A percentile compares a stretch with the other conserved stretches of the same genome.
phyloP scores from a whole-genome alignment of 2,329 filamentous ascomycete species.

The Aureobasidium sp. region DNA sequence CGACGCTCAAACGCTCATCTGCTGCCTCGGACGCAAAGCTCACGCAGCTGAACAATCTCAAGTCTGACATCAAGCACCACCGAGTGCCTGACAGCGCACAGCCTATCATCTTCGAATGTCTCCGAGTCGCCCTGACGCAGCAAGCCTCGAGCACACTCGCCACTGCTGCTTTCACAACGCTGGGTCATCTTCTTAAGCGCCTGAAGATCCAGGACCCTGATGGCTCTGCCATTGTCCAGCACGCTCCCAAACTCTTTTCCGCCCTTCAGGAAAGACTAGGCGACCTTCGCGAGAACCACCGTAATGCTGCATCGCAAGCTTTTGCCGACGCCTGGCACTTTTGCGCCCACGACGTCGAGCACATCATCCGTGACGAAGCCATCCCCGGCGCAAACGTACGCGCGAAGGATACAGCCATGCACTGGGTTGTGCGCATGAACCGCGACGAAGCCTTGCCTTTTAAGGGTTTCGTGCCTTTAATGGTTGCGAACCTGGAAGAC shows the following conservation, averaged over 20 bases:
- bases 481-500: constrained; percentile 85
- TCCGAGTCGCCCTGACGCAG: constrained; percentile 67
- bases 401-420: constrained; percentile 77
- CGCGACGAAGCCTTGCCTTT: constrained; percentile 73
- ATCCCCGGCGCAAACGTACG: constrained; percentile 74
- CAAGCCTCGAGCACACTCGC: constrained; percentile 67
- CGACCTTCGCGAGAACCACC: constrained; percentile 80
- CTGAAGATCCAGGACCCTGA: constrained; percentile 78
- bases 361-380: constrained; percentile 68
- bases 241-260: constrained; percentile 61
- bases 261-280: constrained; percentile 78
- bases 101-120: constrained; percentile 70
- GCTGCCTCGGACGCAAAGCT: constrained; percentile 63
- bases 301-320: constrained; percentile 65
- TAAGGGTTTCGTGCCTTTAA: constrained; percentile 69
- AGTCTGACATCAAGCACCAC: constrained; percentile 84
- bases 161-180: constrained; percentile 77
- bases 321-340: constrained; percentile 70
- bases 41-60: constrained; percentile 61
- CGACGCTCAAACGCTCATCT: constrained; percentile 54
- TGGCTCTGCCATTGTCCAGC: constrained; percentile 58
- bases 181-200: constrained; percentile 81
- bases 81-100: constrained; percentile 73
- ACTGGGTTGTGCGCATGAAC: constrained; percentile 83
- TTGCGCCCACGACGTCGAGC: constrained; percentile 67